These are phyloP conservation scores for Russula compacta DNA, from an alignment of 768 basidiomycete species.

Conservation along the genomic window DNA sequence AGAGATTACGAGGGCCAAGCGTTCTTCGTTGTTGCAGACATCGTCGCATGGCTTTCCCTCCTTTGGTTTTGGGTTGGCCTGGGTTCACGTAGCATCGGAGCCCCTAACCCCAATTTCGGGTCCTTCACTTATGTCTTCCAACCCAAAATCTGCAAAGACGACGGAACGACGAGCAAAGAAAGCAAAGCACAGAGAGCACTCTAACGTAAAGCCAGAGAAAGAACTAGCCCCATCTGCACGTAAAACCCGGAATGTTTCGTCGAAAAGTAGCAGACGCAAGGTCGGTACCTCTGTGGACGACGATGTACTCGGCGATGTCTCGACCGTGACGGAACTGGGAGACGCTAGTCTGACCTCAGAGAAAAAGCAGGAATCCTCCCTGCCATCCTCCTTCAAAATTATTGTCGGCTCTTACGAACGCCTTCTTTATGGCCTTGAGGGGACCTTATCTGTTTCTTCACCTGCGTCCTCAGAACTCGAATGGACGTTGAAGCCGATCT, in stretches of 20 bases:
- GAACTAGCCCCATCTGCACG: background rate
- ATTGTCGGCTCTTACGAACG: constrained; percentile 96
- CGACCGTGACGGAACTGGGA: background rate
- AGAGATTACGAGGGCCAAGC: background rate
- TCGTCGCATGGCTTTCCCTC: constrained; percentile 11
- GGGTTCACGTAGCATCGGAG: background rate
- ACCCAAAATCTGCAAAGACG: background rate
- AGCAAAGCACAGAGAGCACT: constrained; percentile 1
- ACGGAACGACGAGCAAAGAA: constrained; percentile 10
- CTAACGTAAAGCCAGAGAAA: background rate
- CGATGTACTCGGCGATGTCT: constrained; percentile 18
- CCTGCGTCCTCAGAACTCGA: constrained; percentile 22
- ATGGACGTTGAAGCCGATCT: constrained; percentile 61
- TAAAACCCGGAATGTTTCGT: background rate
- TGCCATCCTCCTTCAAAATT: constrained; percentile 68
- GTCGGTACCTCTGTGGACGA: background rate
- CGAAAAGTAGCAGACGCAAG: constrained; percentile 24
- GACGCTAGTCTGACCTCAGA: constrained; percentile 23
- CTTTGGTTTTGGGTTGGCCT: background rate
- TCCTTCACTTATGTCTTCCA: constrained; percentile 13
- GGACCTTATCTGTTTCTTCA: constrained; percentile 36
- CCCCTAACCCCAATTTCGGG: constrained; percentile 19
- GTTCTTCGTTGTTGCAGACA: background rate
- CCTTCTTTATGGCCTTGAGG: constrained; percentile 83
- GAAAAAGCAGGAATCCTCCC: constrained; percentile 9